A percentile compares a stretch with the other conserved stretches of the same genome.
These are phyloP conservation scores for Lodderomyces orthopsilosis DNA, from an alignment of 1,139 yeast genomes.

Conservation along the genomic window DNA sequence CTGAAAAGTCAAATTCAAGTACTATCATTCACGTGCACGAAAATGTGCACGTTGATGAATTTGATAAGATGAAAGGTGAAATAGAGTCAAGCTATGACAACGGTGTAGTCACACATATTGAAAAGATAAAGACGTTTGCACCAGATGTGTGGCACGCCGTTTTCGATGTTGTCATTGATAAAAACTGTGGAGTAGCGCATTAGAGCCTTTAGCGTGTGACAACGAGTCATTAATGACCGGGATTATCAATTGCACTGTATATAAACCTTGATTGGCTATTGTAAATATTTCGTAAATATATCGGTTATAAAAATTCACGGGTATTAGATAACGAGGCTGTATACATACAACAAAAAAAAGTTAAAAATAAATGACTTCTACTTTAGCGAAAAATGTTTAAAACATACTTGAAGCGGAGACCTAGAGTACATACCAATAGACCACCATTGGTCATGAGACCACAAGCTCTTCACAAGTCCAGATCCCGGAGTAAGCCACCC, in stretches of 20 bases:
- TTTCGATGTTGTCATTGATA: slow-evolving; percentile 37
- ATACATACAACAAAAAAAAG: not conserved
- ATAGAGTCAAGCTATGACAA: slow-evolving; percentile 13
- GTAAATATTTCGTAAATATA: not conserved
- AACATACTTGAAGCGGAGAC: no score
- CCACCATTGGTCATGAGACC: no score
- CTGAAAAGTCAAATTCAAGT: slow-evolving; percentile 14
- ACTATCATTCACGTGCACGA: slow-evolving; percentile 69
- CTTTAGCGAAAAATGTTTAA: no score
- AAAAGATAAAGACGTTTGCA: slow-evolving; percentile 78
- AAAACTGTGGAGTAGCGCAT: not conserved
- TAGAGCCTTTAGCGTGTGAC: no score
- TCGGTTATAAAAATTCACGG: not conserved
- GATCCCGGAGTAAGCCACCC: no score
- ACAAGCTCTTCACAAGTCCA: no score
- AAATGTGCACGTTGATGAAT: slow-evolving; percentile 52
- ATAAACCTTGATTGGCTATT: not conserved
- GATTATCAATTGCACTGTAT: no score
- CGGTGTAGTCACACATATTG: slow-evolving; percentile 32
- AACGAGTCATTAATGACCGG: no score
- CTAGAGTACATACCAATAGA: no score
- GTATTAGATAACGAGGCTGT: not conserved
- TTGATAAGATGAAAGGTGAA: slow-evolving; percentile 32
- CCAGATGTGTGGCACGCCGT: slow-evolving; percentile 85
- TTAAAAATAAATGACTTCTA: not conserved